Evolutionary conservation across 163 green algal genomes (phyloP).

Genomic region (Volvox carteri): DNA sequence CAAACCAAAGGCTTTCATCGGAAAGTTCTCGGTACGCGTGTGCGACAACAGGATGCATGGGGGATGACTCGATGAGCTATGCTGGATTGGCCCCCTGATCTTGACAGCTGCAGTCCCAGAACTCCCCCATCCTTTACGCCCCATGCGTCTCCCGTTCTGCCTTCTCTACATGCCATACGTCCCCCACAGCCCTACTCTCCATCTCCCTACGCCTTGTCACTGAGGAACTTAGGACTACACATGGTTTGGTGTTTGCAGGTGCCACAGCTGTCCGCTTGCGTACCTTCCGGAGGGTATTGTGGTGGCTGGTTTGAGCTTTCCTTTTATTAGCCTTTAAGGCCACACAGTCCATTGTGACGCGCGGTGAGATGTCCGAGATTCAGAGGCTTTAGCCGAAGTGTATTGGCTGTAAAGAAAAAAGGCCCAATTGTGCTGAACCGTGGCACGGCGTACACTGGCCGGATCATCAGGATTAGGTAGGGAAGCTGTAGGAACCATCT

Average conservation of each 20-base stretch:
- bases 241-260: background rate
- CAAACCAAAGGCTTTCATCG: conserved; percentile 43
- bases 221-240: background rate
- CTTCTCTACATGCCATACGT: background rate
- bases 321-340: background rate
- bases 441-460: background rate
- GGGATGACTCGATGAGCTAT: background rate
- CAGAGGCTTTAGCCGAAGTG: too few relatives aligned
- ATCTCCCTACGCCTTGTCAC: background rate
- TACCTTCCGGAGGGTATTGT: background rate
- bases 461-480: too few relatives aligned
- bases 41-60: background rate
- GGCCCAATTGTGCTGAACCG: too few relatives aligned
- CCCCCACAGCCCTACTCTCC: background rate
- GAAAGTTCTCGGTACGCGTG: background rate
- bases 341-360: background rate
- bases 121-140: background rate
- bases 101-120: background rate
- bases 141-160: background rate
- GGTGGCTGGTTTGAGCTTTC: background rate
- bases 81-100: too few relatives aligned
- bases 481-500: too few relatives aligned
- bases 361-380: too few relatives aligned
- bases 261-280: background rate
- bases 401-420: too few relatives aligned